These are phyloP conservation scores for Akanthomyces muscarius DNA, from an alignment of 2,329 filamentous ascomycete species.

Conservation along the genomic window DNA sequence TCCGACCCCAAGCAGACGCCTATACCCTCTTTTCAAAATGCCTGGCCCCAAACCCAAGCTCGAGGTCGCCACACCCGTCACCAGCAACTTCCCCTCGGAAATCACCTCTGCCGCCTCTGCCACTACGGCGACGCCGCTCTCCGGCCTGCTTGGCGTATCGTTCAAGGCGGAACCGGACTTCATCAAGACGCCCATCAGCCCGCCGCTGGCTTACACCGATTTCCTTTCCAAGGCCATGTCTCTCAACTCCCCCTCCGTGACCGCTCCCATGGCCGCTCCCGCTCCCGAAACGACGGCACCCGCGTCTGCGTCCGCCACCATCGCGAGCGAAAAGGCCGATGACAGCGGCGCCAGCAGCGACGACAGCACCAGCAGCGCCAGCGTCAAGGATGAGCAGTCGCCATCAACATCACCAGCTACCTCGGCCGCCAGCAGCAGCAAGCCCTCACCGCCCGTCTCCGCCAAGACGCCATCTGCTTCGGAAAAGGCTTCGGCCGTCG, in stretches of 20 bases:
- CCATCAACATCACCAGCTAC: constrained; percentile 37
- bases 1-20: neutral
- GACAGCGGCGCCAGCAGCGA: constrained; percentile 41
- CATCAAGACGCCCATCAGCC: constrained; percentile 88
- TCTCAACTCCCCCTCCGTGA: constrained; percentile 63
- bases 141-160: constrained; percentile 34
- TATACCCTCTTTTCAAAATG: constrained; percentile 37
- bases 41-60: constrained; percentile 55
- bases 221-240: constrained; percentile 79
- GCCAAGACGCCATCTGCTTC: constrained; percentile 27
- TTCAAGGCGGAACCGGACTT: constrained; percentile 44
- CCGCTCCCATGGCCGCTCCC: constrained; percentile 20
- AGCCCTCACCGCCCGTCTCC: constrained; percentile 32
- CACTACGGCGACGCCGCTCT: constrained; percentile 66
- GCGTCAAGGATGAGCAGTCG: constrained; percentile 33
- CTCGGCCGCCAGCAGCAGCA: constrained; percentile 29
- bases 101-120: constrained; percentile 47
- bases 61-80: constrained; percentile 58
- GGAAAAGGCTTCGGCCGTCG: constrained; percentile 4
- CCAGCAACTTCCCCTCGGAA: constrained; percentile 59
- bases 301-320: constrained; percentile 50
- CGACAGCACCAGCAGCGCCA: neutral
- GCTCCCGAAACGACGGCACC: constrained; percentile 45
- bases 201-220: constrained; percentile 84
- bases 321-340: constrained; percentile 52